phyloP scores from a whole-genome alignment of 2,329 filamentous ascomycete species.

The Westerdykella aurantiaca region DNA sequence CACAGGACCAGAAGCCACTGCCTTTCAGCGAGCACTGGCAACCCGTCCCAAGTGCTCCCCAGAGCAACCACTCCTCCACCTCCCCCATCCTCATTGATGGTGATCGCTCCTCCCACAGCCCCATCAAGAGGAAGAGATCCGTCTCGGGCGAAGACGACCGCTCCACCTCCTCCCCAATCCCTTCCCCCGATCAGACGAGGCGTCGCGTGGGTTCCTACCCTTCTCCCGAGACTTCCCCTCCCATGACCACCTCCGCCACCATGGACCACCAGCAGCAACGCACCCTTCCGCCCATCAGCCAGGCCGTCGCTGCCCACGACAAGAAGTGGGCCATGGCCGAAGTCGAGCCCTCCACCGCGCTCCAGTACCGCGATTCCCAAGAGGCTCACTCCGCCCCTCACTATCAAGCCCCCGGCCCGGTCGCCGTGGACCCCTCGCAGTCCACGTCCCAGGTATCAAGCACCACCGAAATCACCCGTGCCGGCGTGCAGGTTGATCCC shows the following conservation, averaged over 20 bases:
- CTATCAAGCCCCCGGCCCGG: background rate
- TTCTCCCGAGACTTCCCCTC: constrained; percentile 25
- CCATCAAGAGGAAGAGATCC: constrained; percentile 62
- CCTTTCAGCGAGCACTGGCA: constrained; percentile 16
- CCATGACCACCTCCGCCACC: constrained; percentile 8
- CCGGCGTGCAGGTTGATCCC: constrained; percentile 44
- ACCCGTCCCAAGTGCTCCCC: constrained; percentile 10
- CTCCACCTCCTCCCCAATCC: constrained; percentile 35
- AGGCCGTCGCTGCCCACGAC: constrained; percentile 15
- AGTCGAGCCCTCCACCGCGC: too few relatives aligned
- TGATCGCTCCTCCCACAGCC: constrained; percentile 21
- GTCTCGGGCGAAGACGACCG: constrained; percentile 45
- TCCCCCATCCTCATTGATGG: constrained; percentile 17
- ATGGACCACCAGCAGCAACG: constrained; percentile 24
- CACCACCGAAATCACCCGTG: constrained; percentile 38
- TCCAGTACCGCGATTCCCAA: background rate
- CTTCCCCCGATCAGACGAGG: constrained; percentile 32
- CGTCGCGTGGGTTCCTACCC: constrained; percentile 29
- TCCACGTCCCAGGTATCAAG: constrained; percentile 3
- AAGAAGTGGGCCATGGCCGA: constrained; percentile 18
- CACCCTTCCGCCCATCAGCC: constrained; percentile 26
- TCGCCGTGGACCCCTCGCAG: background rate
- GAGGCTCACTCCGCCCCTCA: background rate
- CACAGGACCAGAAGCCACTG: constrained; percentile 16
- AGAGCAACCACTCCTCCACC: constrained; percentile 17